Percentiles rank a stretch among this genome's conserved stretches.
Evolutionary conservation across 768 basidiomycete species (phyloP).

Genomic region (Boletus sp.): DNA sequence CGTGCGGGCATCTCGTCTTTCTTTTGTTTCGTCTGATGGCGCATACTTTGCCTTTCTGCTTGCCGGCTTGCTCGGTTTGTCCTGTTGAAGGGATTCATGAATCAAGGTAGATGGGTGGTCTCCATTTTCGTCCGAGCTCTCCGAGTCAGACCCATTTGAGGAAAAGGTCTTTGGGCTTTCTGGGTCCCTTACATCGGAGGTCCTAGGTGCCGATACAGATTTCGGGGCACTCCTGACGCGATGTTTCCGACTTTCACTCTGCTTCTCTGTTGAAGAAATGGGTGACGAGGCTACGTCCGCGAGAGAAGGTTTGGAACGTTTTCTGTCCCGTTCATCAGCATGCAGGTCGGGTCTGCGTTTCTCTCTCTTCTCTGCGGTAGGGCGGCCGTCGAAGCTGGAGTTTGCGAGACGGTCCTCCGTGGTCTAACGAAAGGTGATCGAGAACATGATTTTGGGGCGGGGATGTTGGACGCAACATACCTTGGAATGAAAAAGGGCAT

Average conservation of each 20-base stretch:
- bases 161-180: constrained; percentile 3
- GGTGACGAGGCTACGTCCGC: constrained; percentile 11
- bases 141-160: constrained; percentile 27
- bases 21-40: constrained; percentile 68
- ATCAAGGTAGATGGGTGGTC: constrained; percentile 41
- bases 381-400: constrained; percentile 1
- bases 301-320: constrained; percentile 16
- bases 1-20: constrained; percentile 74
- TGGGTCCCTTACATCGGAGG: background rate
- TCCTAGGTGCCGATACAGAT: background rate
- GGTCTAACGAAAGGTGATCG: constrained; percentile 9
- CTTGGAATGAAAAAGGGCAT: constrained; percentile 56
- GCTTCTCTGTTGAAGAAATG: constrained; percentile 18
- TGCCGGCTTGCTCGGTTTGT: constrained; percentile 23
- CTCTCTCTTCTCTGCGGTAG: constrained; percentile 5
- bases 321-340: constrained; percentile 13
- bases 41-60: constrained; percentile 44
- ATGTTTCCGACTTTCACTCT: constrained; percentile 11
- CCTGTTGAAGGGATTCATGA: constrained; percentile 56
- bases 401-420: background rate
- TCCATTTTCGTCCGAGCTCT: constrained; percentile 33
- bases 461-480: constrained; percentile 33
- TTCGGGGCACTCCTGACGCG: constrained; percentile 1
- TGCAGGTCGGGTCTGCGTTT: constrained; percentile 12
- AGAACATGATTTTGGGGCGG: constrained; percentile 11